Base-by-base conservation (phyloP, 2,329 filamentous ascomycete species). In the Penicillium freii region DNA sequence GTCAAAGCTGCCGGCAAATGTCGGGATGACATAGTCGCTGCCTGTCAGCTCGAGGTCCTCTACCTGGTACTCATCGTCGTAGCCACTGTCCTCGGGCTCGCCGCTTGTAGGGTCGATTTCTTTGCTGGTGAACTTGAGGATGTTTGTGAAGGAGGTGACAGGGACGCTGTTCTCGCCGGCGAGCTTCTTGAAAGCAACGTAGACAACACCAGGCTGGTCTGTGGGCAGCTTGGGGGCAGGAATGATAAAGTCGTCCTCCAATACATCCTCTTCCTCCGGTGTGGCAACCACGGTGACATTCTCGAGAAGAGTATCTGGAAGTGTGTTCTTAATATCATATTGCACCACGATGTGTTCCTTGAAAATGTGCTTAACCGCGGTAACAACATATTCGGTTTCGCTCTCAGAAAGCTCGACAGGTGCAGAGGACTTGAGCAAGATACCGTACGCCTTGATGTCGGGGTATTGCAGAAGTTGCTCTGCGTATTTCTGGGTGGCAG, bases 21-120 rank as follows among this genome's bases (percentile, higher is more conserved):
- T 88, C 21, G 94, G 94, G 47, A 96, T 84, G 61, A 99, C 87
- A 76, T 97, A 99, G 75, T 99, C 94, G 65, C 91, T 92, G 57
- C 93, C 94, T 19, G 86, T 84, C 59, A 99, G 85, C 61, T 97
- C 92, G 60, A 97, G 86, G 72, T 97, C 92, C 61, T 94, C 91
- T 59, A 97, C 89, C 78, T 97, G 91, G 72, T 99, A 99, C 78
- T 99, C 94, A 70, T 99, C 94, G 52, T 97, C 93, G 74, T 97
- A 97, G 45, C 94, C 94, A 46, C 80, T 83, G 17, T 96, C 92
- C 75, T 99, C 94, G 0, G 93, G 90, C 77, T 97, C 92, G 64
- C 87, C 86, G n/a, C 91, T 96, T 27, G 89, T 89, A 6, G 94
- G 94, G 69, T 99, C 94, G 64, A 99, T 94, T 77, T 99, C 94